Base-by-base conservation (phyloP, 352 stramenopile species). In the Globisporangium lucens region DNA sequence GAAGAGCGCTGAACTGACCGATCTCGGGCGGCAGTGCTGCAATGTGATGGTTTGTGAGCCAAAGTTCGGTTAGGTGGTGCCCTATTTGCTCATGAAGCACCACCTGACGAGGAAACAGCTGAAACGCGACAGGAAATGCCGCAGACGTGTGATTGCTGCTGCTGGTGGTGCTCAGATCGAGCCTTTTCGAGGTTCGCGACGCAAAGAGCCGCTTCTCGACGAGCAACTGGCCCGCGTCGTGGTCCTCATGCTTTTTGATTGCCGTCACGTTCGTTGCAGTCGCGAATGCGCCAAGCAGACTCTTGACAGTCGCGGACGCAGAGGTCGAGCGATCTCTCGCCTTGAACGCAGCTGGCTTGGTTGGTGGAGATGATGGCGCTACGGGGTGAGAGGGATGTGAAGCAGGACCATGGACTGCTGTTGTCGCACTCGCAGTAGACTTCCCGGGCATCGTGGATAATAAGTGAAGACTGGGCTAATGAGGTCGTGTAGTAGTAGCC, bases 11-110 rank as follows among this genome's bases (percentile, higher is more conserved):
- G 20, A 88, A 83, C 17, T 68, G 58, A 8, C 43, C 57, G 46
- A 94, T 87, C 59, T 89, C 82, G 4, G 74, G 35, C 22, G 77
- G 83, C 2, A 91, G 59, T 10, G 53, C 55, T 3, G 62, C 59
- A 9, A 89, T 65, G 17, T 75, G 74, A 58, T 89, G 77, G 71
- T 93, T 93, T 27, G 85, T 87, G 52, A 91, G 66, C 83, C 83
- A 91, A 9, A 89, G 70, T 30, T 91, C 80, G 20, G 58, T 77
- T 27, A 87, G 71, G 24, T 78, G 79, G 51, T 71, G 74, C 22
- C 70, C 77, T 8, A 74, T 51, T 4, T 70, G 62, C 66, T 69
- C 66, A 27, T 84, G 69, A 20, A 67, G 36, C 29, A 87, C 33
- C 41, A 92, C 63, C 22, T 72, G 66, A 2, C 71, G 55, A 9